Conservation (phyloP, 2,329 filamentous ascomycete species). For the Exophiala spinifera region DNA sequence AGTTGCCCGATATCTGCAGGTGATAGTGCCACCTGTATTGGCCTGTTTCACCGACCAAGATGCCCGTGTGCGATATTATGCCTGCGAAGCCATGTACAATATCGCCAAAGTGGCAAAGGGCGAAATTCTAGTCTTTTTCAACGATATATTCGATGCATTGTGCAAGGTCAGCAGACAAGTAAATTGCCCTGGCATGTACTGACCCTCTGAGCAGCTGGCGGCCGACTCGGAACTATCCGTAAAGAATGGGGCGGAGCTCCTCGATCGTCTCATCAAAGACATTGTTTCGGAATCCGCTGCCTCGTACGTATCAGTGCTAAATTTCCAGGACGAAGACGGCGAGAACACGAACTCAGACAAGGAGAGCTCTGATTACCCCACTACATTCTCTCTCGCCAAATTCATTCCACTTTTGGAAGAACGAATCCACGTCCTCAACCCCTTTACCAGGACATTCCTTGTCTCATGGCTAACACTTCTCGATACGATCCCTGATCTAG, state of each 20-base stretch:
- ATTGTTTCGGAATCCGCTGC: conserved; percentile 94
- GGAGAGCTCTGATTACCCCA: conserved; percentile 58
- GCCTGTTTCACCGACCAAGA: conserved; percentile 98
- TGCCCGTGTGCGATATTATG: conserved; percentile 94
- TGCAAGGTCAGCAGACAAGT: conserved; percentile 67
- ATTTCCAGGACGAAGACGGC: conserved; percentile 54
- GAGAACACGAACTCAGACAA: conserved; percentile 40
- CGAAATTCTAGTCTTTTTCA: conserved; percentile 95
- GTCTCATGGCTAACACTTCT: conserved; percentile 94
- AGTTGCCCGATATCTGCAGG: conserved; percentile 83
- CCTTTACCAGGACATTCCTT: conserved; percentile 90
- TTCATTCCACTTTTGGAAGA: conserved; percentile 95
- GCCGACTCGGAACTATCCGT: conserved; percentile 95
- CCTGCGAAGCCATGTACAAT: conserved; percentile 99
- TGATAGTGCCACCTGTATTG: conserved; percentile 92
- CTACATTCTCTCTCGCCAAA: conserved; percentile 82
- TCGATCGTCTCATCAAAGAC: conserved; percentile 92
- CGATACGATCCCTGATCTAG: conserved; percentile 93
- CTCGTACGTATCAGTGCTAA: conserved; percentile 87
- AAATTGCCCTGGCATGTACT: conserved; percentile 4
- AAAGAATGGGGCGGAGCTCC: conserved; percentile 93
- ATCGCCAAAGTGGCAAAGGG: conserved; percentile 99
- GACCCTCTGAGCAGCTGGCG: conserved; percentile 62
- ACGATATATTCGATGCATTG: conserved; percentile 94
- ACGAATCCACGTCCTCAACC: conserved; percentile 88